These are phyloP conservation scores for Phytophthora syringae DNA, from an alignment of 352 stramenopile genomes.

Conservation along the genomic window DNA sequence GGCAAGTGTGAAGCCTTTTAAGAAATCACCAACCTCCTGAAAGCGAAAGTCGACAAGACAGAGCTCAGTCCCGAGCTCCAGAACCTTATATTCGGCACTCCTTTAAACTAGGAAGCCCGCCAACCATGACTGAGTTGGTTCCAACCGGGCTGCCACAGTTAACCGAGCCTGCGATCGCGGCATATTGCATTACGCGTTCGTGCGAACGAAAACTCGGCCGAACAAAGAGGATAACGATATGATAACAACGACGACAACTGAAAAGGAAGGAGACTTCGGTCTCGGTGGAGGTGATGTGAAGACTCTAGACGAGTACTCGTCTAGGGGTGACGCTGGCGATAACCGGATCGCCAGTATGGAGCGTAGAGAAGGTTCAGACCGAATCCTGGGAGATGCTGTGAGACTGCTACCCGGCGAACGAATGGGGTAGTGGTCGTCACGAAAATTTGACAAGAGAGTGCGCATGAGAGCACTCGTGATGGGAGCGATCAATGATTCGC, in stretches of 20 bases:
- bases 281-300: no score
- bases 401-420: neutral
- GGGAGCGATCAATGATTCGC: neutral
- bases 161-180: neutral
- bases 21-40: neutral
- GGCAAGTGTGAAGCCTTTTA: neutral
- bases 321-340: neutral
- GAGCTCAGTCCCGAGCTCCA: neutral
- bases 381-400: neutral
- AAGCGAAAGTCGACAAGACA: conserved; percentile 4
- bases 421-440: neutral
- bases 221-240: neutral
- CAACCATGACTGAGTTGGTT: conserved; percentile 16
- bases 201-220: no score
- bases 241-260: neutral
- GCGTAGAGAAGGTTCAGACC: neutral
- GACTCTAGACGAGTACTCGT: no score
- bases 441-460: neutral
- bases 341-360: neutral
- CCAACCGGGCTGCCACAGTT: conserved; percentile 13
- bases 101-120: conserved; percentile 11
- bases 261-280: neutral
- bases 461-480: neutral
- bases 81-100: neutral
- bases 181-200: no score